Evolutionary conservation across 352 stramenopile genomes (phyloP).

Genomic region (Pythium utonaiense): DNA sequence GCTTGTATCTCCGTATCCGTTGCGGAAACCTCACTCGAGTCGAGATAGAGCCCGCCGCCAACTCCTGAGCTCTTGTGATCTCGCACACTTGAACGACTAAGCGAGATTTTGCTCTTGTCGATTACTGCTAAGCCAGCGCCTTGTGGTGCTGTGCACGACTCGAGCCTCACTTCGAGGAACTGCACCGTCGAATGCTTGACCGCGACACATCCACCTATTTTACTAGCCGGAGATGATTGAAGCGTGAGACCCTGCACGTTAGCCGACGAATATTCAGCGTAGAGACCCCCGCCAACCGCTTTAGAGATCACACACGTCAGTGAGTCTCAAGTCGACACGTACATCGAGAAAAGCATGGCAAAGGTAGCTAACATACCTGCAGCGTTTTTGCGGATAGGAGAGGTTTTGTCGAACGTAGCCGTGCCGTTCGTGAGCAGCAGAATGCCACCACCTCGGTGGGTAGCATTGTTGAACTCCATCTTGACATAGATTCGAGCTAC

Average conservation of each 20-base stretch:
- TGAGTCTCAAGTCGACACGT: too few relatives aligned
- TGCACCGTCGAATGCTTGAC: neutral
- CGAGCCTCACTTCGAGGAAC: neutral
- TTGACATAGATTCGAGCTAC: conserved; percentile 5
- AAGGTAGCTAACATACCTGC: conserved; percentile 27
- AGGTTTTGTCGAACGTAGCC: conserved; percentile 26
- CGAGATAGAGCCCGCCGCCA: conserved; percentile 19
- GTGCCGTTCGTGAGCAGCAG: conserved; percentile 37
- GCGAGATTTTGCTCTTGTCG: conserved; percentile 6
- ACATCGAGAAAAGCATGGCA: neutral
- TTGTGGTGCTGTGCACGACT: neutral
- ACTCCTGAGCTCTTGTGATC: neutral
- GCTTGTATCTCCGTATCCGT: neutral
- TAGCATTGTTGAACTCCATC: conserved; percentile 29
- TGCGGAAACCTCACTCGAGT: conserved; percentile 12
- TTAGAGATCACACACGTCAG: neutral
- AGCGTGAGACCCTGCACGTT: conserved; percentile 8
- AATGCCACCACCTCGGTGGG: conserved; percentile 39
- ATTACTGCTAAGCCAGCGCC: conserved; percentile 9
- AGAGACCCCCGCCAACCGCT: conserved; percentile 16
- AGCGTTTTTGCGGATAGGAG: conserved; percentile 25
- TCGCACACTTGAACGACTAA: conserved; percentile 4
- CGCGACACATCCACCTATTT: conserved; percentile 13
- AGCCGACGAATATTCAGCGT: conserved; percentile 16
- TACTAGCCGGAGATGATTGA: neutral